Conservation (phyloP, 2,329 filamentous ascomycete genomes). For the Paecilomyces sp. region DNA sequence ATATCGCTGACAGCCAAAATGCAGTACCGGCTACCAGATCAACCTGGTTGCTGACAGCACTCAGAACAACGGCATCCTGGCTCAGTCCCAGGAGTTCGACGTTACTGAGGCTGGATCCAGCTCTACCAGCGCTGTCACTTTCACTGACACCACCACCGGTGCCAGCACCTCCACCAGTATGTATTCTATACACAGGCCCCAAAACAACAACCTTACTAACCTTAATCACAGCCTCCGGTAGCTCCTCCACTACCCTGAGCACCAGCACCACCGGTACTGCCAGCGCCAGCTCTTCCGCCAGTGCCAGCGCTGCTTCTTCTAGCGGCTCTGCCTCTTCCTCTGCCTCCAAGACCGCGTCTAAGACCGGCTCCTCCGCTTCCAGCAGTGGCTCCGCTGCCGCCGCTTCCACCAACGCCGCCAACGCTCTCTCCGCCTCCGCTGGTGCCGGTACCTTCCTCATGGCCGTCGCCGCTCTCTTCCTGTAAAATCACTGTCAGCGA, state of each 20-base stretch:
- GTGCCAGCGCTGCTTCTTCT: conserved; percentile 7
- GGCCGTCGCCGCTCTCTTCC: conserved; percentile 16
- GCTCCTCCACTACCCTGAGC: background rate
- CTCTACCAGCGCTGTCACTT: conserved; percentile 6
- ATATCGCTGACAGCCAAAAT: conserved; percentile 4
- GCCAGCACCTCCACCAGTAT: conserved; percentile 8
- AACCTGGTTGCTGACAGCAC: conserved; percentile 29
- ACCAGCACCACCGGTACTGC: conserved; percentile 4
- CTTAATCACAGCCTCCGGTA: background rate
- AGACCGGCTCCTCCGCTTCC: conserved; percentile 9
- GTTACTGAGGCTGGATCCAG: conserved; percentile 13
- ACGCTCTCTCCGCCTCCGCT: conserved; percentile 17
- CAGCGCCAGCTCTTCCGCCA: conserved; percentile 11
- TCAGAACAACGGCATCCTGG: conserved; percentile 33
- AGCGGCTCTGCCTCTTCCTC: conserved; percentile 5
- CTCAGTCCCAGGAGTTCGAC: conserved; percentile 32
- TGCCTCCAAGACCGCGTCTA: conserved; percentile 7
- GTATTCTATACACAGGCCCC: background rate
- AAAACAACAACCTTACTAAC: background rate
- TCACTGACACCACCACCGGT: conserved; percentile 12
- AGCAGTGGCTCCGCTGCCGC: background rate
- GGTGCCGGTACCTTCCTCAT: conserved; percentile 21
- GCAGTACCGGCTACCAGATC: conserved; percentile 33
- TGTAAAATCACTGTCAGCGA: conserved; percentile 8
- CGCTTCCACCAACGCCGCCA: conserved; percentile 17